A percentile compares a stretch with the other conserved stretches of the same genome.
phyloP scores from a whole-genome alignment of 305 asterid species.

The Fraxinus ornus region DNA sequence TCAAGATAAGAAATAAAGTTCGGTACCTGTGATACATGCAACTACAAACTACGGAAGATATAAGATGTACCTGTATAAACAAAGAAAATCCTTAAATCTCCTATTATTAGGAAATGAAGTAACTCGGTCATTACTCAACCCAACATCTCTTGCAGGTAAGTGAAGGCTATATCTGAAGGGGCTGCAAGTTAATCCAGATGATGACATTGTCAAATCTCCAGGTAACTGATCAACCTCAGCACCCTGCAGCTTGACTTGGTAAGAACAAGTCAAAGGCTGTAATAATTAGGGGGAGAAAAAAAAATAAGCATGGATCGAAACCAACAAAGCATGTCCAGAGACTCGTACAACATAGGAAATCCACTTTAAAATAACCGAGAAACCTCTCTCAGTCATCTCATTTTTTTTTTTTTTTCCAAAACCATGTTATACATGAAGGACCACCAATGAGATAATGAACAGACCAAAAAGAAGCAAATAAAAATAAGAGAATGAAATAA shows the following conservation, averaged over 20 bases:
- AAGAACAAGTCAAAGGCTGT: conserved; percentile 26
- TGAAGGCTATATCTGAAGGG: conserved; percentile 54
- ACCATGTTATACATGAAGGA: background rate
- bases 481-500: background rate
- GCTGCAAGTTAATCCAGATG: conserved; percentile 62
- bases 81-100: conserved; percentile 38
- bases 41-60: background rate
- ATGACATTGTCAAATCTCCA: conserved; percentile 33
- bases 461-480: background rate
- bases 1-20: conserved; percentile 26
- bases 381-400: background rate
- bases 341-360: background rate
- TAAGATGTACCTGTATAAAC: conserved; percentile 35
- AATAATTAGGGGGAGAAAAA: background rate
- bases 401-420: background rate
- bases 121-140: conserved; percentile 42
- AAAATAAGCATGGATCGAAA: background rate
- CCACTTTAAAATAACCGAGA: background rate
- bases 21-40: background rate
- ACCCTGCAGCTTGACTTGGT: conserved; percentile 23
- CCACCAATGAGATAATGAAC: background rate
- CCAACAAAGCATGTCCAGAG: background rate
- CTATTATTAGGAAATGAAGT: conserved; percentile 27
- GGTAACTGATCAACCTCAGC: conserved; percentile 22
- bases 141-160: conserved; percentile 41